Conservation (phyloP, 345 rosid species). For the Heritiera littoralis region DNA sequence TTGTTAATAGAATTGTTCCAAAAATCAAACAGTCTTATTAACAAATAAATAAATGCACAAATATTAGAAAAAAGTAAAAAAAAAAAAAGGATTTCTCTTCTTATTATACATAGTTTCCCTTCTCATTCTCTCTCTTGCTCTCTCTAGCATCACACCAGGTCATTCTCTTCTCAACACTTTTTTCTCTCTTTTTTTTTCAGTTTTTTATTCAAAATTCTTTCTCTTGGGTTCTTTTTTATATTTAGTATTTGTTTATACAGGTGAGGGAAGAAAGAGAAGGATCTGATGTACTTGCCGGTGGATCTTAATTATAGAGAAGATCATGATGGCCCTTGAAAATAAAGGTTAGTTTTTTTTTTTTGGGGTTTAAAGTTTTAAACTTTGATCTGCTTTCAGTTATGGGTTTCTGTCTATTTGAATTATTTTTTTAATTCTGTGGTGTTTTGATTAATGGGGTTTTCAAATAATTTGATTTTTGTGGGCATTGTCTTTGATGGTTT, state of each 20-base stretch:
- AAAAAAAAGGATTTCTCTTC: slow-evolving; percentile 7
- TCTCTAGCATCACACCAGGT: slow-evolving; percentile 24
- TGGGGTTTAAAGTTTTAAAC: slow-evolving; percentile 8
- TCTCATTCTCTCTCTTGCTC: slow-evolving; percentile 14
- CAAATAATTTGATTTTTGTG: neutral
- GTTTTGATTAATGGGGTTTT: neutral
- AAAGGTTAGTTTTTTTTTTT: slow-evolving; percentile 39
- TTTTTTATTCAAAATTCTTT: slow-evolving; percentile 1
- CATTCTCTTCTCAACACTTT: slow-evolving; percentile 3
- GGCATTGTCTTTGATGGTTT: neutral
- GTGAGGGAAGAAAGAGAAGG: slow-evolving; percentile 43
- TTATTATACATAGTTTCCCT: slow-evolving; percentile 12
- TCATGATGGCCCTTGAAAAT: slow-evolving; percentile 64
- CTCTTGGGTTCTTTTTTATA: neutral
- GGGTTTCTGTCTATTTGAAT: slow-evolving; percentile 13
- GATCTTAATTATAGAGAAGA: slow-evolving; percentile 45
- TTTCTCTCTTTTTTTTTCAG: neutral
- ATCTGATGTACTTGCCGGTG: slow-evolving; percentile 67
- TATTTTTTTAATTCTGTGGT: neutral
- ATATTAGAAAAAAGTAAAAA: neutral
- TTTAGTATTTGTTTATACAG: slow-evolving; percentile 29
- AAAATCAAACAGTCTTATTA: neutral
- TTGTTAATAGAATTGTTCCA: neutral
- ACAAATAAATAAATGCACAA: neutral
- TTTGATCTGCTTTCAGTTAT: slow-evolving; percentile 13